phyloP scores from a whole-genome alignment of 2,329 filamentous ascomycete genomes.

The Ceratocystiopsis minuta region DNA sequence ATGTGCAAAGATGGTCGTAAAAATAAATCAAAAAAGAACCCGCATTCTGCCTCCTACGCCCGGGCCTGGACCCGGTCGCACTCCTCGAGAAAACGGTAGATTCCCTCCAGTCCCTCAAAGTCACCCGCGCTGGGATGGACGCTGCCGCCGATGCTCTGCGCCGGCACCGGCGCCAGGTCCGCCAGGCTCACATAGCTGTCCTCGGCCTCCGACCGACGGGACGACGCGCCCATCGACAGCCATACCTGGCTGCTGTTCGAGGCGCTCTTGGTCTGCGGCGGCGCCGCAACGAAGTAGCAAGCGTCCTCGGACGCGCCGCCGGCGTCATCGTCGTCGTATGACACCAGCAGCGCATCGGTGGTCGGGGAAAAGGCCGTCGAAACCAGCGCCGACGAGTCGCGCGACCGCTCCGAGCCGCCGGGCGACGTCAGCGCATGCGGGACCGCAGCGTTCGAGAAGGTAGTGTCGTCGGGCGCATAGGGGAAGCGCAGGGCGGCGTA shows the following conservation, averaged over 20 bases:
- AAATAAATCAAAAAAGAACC: background rate
- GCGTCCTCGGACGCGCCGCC: slow-evolving; percentile 19
- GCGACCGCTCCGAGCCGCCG: slow-evolving; percentile 28
- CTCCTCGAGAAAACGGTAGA: slow-evolving; percentile 40
- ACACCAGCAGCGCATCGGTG: no score
- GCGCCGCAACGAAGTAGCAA: slow-evolving; percentile 10
- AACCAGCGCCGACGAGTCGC: slow-evolving; percentile 9
- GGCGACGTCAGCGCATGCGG: slow-evolving; percentile 23
- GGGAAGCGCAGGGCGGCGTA: slow-evolving; percentile 69
- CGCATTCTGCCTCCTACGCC: background rate
- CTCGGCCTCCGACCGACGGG: slow-evolving; percentile 12
- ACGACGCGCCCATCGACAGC: slow-evolving; percentile 22
- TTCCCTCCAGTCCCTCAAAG: slow-evolving; percentile 37
- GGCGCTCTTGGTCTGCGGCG: no score
- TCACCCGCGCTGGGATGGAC: slow-evolving; percentile 27
- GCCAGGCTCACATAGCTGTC: slow-evolving; percentile 29
- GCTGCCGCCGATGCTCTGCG: slow-evolving; percentile 21
- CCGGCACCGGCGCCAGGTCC: slow-evolving; percentile 14
- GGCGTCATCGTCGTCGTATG: no score
- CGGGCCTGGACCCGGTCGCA: slow-evolving; percentile 25
- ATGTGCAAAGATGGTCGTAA: background rate
- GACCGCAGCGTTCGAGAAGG: slow-evolving; percentile 8
- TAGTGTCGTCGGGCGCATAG: slow-evolving; percentile 48
- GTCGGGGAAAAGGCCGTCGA: slow-evolving; percentile 13
- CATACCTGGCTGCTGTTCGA: slow-evolving; percentile 13